These are phyloP conservation scores for Biancaea sappan DNA, from an alignment of 306 rosid genomes.

Conservation along the genomic window DNA sequence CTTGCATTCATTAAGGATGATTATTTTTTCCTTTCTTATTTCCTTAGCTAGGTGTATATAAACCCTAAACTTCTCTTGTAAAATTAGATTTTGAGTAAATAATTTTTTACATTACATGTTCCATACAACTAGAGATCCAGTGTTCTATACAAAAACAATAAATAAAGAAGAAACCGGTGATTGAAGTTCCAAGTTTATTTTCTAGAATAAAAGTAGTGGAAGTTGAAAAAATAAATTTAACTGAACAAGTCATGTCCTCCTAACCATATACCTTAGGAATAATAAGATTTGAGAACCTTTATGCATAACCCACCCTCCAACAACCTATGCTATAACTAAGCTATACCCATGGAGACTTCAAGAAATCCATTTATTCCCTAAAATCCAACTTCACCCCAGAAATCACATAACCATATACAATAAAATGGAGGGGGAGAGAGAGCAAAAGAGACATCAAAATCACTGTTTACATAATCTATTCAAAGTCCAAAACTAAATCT, in stretches of 20 bases:
- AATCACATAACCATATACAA: not conserved
- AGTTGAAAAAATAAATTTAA: not conserved
- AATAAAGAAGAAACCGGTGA: no score
- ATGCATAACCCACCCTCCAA: no score
- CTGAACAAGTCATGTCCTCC: not conserved
- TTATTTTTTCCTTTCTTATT: no score
- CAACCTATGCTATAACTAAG: no score
- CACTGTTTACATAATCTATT: not conserved
- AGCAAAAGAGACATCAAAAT: not conserved
- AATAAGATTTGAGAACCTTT: no score
- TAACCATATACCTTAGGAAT: not conserved
- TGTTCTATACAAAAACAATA: no score
- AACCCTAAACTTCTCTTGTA: no score
- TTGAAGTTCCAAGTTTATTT: not conserved
- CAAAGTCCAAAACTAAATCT: not conserved
- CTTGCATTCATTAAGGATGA: no score
- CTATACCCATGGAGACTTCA: not conserved
- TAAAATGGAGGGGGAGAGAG: not conserved
- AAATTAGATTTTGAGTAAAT: no score
- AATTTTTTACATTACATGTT: no score
- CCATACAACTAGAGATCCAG: not conserved
- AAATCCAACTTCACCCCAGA: not conserved
- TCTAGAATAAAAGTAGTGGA: not conserved
- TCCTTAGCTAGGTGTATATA: no score
- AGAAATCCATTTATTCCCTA: not conserved